phyloP scores from a whole-genome alignment of 306 rosid genomes.

The Pachyrhizus erosus region DNA sequence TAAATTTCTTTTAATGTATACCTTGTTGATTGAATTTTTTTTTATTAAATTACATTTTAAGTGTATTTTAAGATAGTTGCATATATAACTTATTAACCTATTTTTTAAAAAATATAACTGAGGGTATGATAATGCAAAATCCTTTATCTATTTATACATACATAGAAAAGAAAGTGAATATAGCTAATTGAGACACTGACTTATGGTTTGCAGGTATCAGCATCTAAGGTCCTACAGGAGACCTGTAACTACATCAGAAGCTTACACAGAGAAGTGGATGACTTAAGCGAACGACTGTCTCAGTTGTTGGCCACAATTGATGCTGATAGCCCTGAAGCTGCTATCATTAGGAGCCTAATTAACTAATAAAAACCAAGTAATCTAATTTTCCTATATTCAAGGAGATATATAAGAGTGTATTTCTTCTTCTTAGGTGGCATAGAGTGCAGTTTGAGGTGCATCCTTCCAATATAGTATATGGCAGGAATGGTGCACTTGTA shows the following conservation, averaged over 20 bases:
- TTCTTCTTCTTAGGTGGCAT: constrained; percentile 42
- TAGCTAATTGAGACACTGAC: constrained; percentile 26
- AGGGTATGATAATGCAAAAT: too few relatives aligned
- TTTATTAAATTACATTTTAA: background rate
- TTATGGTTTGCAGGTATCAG: constrained; percentile 75
- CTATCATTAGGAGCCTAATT: constrained; percentile 91
- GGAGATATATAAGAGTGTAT: constrained; percentile 45
- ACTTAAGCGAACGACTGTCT: constrained; percentile 83
- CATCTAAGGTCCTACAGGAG: constrained; percentile 98
- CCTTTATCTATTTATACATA: background rate
- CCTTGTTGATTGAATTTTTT: too few relatives aligned
- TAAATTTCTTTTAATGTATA: too few relatives aligned
- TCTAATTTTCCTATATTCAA: constrained; percentile 15
- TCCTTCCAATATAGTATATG: constrained; percentile 39
- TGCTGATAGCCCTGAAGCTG: constrained; percentile 90
- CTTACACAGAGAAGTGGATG: constrained; percentile 92
- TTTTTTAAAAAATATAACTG: too few relatives aligned
- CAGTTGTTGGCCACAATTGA: constrained; percentile 92
- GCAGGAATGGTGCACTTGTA: constrained; percentile 43
- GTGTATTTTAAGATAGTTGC: background rate
- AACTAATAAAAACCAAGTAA: constrained; percentile 47
- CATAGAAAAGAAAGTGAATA: constrained; percentile 1
- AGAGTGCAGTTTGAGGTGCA: constrained; percentile 49
- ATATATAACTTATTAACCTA: background rate
- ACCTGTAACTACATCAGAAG: constrained; percentile 95